A percentile compares a stretch with the other conserved stretches of the same genome.
Conservation (phyloP, 2,329 filamentous ascomycete species). For the Aureobasidium sp. region DNA sequence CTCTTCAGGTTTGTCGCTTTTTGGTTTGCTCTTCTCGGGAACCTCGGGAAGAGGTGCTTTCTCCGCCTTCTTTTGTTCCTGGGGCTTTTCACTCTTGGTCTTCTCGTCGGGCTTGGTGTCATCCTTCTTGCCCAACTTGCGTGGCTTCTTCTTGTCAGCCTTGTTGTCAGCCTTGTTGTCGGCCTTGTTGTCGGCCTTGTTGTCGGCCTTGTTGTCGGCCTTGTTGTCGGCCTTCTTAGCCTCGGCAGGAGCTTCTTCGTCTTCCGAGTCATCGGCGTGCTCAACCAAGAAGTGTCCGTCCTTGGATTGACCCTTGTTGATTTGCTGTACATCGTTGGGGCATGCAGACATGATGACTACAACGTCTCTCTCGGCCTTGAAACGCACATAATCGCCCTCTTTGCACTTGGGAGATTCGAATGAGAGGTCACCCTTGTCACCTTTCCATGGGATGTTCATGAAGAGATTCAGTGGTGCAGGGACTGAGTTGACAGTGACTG, state of each 20-base stretch:
- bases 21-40: background rate
- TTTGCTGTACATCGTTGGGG: constrained; percentile 36
- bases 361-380: constrained; percentile 36
- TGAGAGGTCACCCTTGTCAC: constrained; percentile 32
- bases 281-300: constrained; percentile 37
- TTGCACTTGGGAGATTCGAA: constrained; percentile 34
- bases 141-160: constrained; percentile 10
- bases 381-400: constrained; percentile 34
- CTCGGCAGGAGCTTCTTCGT: constrained; percentile 7
- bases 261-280: constrained; percentile 18
- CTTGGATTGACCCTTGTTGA: constrained; percentile 34
- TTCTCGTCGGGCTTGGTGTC: background rate
- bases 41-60: background rate
- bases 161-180: background rate
- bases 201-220: background rate
- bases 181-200: constrained; percentile 1
- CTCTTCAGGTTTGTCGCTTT: background rate
- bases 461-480: constrained; percentile 40
- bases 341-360: constrained; percentile 41
- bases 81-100: background rate
- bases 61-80: background rate
- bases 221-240: background rate
- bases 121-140: constrained; percentile 1
- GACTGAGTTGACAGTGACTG: constrained; percentile 39
- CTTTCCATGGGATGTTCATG: constrained; percentile 38